These are phyloP conservation scores for Vigna reflexopilosa DNA, from an alignment of 306 rosid genomes.

Conservation along the genomic window DNA sequence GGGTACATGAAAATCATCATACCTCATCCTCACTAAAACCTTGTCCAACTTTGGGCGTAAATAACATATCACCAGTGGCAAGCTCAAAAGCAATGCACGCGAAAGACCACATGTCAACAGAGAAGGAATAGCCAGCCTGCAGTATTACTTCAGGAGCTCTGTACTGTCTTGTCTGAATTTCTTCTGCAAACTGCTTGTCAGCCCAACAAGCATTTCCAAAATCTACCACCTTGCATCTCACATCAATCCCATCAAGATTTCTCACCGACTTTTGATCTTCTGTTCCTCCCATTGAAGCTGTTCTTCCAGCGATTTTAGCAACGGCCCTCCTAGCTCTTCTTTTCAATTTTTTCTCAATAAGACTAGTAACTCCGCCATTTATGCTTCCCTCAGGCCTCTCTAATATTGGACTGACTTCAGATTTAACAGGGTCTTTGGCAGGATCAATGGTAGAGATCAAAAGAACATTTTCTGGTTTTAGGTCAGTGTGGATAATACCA, in stretches of 20 bases:
- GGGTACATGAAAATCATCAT: slow-evolving; percentile 40
- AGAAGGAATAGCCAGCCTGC: slow-evolving; percentile 81
- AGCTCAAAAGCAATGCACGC: slow-evolving; percentile 94
- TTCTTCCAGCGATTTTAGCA: slow-evolving; percentile 78
- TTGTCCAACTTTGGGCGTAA: slow-evolving; percentile 82
- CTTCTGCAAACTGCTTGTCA: slow-evolving; percentile 71
- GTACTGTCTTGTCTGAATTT: slow-evolving; percentile 96
- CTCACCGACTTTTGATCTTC: slow-evolving; percentile 61
- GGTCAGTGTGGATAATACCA: slow-evolving; percentile 86
- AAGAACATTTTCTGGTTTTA: slow-evolving; percentile 94
- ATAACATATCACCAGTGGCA: slow-evolving; percentile 97
- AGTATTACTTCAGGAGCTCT: slow-evolving; percentile 97
- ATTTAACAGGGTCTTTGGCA: slow-evolving; percentile 79
- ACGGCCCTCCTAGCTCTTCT: slow-evolving; percentile 93
- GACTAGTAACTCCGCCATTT: slow-evolving; percentile 66
- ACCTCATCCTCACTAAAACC: slow-evolving; percentile 98
- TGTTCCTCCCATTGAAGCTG: slow-evolving; percentile 64
- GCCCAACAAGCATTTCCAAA: slow-evolving; percentile 98
- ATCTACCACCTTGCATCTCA: slow-evolving; percentile 95
- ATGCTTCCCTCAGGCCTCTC: slow-evolving; percentile 87
- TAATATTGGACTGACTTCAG: slow-evolving; percentile 68
- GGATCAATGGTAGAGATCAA: slow-evolving; percentile 82
- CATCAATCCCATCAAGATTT: slow-evolving; percentile 77
- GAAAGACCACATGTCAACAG: slow-evolving; percentile 98
- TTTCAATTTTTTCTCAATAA: slow-evolving; percentile 83